A percentile compares a stretch with the other conserved stretches of the same genome.
These are phyloP conservation scores for Exophiala oligosperma DNA, from an alignment of 2,329 filamentous ascomycete genomes.

Conservation along the genomic window DNA sequence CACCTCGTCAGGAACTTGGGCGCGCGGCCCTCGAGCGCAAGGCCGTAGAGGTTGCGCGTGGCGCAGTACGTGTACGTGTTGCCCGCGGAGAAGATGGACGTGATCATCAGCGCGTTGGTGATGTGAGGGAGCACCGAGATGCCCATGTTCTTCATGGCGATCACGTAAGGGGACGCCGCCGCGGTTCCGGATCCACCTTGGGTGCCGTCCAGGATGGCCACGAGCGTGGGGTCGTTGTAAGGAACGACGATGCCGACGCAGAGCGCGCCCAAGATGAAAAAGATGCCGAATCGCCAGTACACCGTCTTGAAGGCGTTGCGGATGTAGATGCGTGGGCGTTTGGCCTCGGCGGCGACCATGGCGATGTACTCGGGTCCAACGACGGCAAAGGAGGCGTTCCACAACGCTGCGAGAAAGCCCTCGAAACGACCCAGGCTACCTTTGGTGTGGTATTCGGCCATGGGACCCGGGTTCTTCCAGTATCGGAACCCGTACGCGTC, in stretches of 20 bases:
- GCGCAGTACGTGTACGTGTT: conserved; percentile 64
- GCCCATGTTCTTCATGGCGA: conserved; percentile 63
- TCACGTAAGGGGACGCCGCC: conserved; percentile 66
- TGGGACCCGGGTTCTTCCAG: conserved; percentile 61
- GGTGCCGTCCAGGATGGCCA: conserved; percentile 49
- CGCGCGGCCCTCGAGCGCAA: conserved; percentile 65
- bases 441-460: conserved; percentile 61
- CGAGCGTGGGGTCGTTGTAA: conserved; percentile 62
- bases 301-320: conserved; percentile 71
- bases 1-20: conserved; percentile 48
- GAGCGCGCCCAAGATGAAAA: conserved; percentile 71
- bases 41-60: conserved; percentile 62
- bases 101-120: conserved; percentile 68
- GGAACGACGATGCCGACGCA: conserved; percentile 69
- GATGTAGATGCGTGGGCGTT: conserved; percentile 67
- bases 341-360: conserved; percentile 64
- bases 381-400: conserved; percentile 66
- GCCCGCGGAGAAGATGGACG: conserved; percentile 64
- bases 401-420: conserved; percentile 64
- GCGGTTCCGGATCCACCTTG: conserved; percentile 50
- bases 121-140: conserved; percentile 64
- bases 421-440: conserved; percentile 59
- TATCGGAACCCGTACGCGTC: conserved; percentile 71
- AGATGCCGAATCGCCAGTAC: conserved; percentile 72
- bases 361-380: conserved; percentile 65